A percentile compares a stretch with the other conserved stretches of the same genome.
Evolutionary conservation across 768 basidiomycete species (phyloP).

Genomic region (Trametes villosa): DNA sequence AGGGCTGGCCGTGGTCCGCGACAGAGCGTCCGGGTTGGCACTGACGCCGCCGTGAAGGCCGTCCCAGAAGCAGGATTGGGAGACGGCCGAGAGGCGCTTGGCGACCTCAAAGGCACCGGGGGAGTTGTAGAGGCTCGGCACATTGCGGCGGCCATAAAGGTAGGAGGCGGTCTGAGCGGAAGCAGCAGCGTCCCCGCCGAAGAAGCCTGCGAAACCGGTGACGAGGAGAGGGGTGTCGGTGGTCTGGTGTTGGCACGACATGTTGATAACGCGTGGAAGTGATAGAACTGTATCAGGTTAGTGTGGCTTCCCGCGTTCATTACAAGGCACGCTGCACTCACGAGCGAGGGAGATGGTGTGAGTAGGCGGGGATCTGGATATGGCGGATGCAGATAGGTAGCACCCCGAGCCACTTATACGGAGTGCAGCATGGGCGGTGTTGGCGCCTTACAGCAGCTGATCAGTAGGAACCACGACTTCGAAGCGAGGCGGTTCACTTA

Average conservation of each 20-base stretch:
- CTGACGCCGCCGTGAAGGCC: slow-evolving; percentile 14
- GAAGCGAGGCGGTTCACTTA: no score
- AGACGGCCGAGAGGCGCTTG: background rate
- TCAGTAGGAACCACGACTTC: no score
- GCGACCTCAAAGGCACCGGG: slow-evolving; percentile 14
- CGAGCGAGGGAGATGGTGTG: background rate
- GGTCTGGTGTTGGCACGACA: background rate
- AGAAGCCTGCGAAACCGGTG: background rate
- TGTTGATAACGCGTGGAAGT: background rate
- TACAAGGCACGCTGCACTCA: no score
- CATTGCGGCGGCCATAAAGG: slow-evolving; percentile 2
- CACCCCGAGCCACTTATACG: no score
- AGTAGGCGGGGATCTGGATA: background rate
- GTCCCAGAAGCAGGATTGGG: slow-evolving; percentile 11
- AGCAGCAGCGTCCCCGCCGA: slow-evolving; percentile 6
- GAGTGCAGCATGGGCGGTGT: background rate
- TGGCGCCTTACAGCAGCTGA: background rate
- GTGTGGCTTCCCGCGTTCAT: no score
- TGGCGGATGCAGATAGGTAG: no score
- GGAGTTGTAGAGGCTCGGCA: slow-evolving; percentile 6
- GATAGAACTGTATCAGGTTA: no score
- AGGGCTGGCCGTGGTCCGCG: background rate
- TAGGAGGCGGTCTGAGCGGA: slow-evolving; percentile 1
- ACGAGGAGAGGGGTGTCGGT: background rate
- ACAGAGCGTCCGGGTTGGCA: slow-evolving; percentile 6